A percentile compares a stretch with the other conserved stretches of the same genome.
Evolutionary conservation across 2,329 filamentous ascomycete species (phyloP).

Genomic region (Talaromyces piceae): DNA sequence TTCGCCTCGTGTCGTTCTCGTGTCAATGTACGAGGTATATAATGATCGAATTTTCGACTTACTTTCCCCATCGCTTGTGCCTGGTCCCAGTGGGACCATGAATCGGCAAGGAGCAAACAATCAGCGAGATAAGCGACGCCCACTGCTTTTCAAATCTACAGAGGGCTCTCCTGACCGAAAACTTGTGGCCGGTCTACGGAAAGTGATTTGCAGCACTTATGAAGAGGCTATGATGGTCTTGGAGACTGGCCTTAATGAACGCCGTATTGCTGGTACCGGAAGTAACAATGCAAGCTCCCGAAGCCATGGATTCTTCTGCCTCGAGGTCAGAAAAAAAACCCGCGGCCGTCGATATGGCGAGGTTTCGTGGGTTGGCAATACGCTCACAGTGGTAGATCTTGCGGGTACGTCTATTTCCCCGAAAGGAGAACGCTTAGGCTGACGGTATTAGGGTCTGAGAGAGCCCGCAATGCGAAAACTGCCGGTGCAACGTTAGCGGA

Average conservation of each 20-base stretch:
- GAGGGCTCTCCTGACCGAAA: slow-evolving; percentile 86
- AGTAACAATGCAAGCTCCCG: slow-evolving; percentile 89
- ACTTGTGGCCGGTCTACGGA: slow-evolving; percentile 82
- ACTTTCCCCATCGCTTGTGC: slow-evolving; percentile 50
- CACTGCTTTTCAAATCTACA: slow-evolving; percentile 85
- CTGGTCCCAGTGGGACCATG: slow-evolving; percentile 34
- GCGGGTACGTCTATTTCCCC: slow-evolving; percentile 52
- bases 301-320: slow-evolving; percentile 92
- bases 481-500: slow-evolving; percentile 86
- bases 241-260: slow-evolving; percentile 79
- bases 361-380: slow-evolving; percentile 65
- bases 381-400: slow-evolving; percentile 81
- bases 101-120: slow-evolving; percentile 40
- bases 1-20: slow-evolving; percentile 75
- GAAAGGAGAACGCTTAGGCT: background rate
- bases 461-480: slow-evolving; percentile 88
- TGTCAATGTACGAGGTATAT: slow-evolving; percentile 99
- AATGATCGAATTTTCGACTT: slow-evolving; percentile 97
- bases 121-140: slow-evolving; percentile 66
- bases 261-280: slow-evolving; percentile 80
- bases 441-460: slow-evolving; percentile 59
- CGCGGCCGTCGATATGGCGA: slow-evolving; percentile 44
- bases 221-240: slow-evolving; percentile 83
- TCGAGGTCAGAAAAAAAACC: slow-evolving; percentile 81
- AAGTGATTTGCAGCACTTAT: slow-evolving; percentile 76